A percentile compares a stretch with the other conserved stretches of the same genome.
These are phyloP conservation scores for Panicum hallii DNA, from an alignment of 202 grass and related monocot genomes.

Conservation along the genomic window DNA sequence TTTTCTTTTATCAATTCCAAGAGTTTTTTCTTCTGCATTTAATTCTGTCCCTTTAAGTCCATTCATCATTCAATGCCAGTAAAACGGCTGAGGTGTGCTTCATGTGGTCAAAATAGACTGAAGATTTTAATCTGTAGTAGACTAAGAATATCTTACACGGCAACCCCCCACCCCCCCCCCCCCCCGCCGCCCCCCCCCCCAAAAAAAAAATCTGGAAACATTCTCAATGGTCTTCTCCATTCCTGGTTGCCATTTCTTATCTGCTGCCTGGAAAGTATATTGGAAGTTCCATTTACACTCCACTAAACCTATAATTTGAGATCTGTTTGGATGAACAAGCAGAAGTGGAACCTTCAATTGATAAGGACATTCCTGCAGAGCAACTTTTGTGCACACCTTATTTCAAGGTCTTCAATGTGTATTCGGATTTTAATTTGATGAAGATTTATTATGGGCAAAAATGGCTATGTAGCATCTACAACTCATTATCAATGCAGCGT, in stretches of 20 bases:
- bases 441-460: not conserved
- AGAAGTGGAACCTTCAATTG: not conserved
- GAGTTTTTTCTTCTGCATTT: slow-evolving; percentile 10
- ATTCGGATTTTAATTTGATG: not conserved
- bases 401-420: not conserved
- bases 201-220: slow-evolving; percentile 13
- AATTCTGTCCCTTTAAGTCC: not conserved
- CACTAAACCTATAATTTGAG: not conserved
- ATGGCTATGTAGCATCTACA: not conserved
- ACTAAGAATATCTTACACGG: not conserved
- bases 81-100: slow-evolving; percentile 8
- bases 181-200: too few species aligned
- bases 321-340: slow-evolving; percentile 9
- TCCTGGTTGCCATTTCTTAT: slow-evolving; percentile 5
- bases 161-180: too few species aligned
- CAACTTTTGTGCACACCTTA: slow-evolving; percentile 16
- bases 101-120: slow-evolving; percentile 29
- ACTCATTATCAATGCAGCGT: not conserved
- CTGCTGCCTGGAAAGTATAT: slow-evolving; percentile 9
- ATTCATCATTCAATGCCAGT: slow-evolving; percentile 18
- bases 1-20: slow-evolving; percentile 15
- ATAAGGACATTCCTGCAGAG: not conserved
- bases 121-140: slow-evolving; percentile 14
- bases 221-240: slow-evolving; percentile 8
- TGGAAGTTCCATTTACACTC: not conserved